Conservation (phyloP, 2,329 filamentous ascomycete species). For the Endothia cerciana region DNA sequence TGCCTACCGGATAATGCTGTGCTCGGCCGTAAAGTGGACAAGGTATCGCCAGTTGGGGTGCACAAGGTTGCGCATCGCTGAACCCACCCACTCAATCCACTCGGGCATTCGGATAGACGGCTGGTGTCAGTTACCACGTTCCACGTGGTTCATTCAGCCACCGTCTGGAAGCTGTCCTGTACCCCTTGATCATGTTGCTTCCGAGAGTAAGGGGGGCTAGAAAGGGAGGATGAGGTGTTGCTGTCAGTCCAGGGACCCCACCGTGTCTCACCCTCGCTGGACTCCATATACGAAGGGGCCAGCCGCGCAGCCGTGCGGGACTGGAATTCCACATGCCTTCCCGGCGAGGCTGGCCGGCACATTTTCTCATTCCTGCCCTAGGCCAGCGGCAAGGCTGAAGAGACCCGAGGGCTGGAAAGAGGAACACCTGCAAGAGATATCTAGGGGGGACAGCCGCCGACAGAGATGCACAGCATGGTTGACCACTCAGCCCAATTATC, state of each 20-base stretch:
- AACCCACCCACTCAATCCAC: conserved; percentile 8
- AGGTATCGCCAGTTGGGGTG: conserved; percentile 13
- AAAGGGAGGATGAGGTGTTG: conserved; percentile 18
- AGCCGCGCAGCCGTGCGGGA: conserved; percentile 14
- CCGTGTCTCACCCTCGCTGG: conserved; percentile 21
- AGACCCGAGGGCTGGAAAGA: conserved; percentile 17
- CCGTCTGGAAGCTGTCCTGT: not conserved
- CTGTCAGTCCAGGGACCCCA: conserved; percentile 6
- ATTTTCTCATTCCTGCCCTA: conserved; percentile 19
- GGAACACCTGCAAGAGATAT: conserved; percentile 15
- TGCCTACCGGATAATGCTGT: not conserved
- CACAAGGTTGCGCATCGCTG: conserved; percentile 18
- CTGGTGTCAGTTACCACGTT: conserved; percentile 15
- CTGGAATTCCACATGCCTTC: conserved; percentile 17
- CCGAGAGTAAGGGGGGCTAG: conserved; percentile 14
- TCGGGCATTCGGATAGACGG: conserved; percentile 9
- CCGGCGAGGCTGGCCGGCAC: conserved; percentile 22
- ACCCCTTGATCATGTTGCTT: conserved; percentile 13
- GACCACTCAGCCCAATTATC: not conserved
- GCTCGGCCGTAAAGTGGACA: conserved; percentile 10
- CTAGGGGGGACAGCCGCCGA: conserved; percentile 1
- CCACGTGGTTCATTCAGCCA: conserved; percentile 8
- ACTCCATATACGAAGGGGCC: conserved; percentile 6
- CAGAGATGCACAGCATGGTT: conserved; percentile 7
- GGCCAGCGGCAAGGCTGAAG: conserved; percentile 21